A percentile compares a stretch with the other conserved stretches of the same genome.
Conservation (phyloP, 1,284 basidiomycete genomes). For the Trametes polyzona region DNA sequence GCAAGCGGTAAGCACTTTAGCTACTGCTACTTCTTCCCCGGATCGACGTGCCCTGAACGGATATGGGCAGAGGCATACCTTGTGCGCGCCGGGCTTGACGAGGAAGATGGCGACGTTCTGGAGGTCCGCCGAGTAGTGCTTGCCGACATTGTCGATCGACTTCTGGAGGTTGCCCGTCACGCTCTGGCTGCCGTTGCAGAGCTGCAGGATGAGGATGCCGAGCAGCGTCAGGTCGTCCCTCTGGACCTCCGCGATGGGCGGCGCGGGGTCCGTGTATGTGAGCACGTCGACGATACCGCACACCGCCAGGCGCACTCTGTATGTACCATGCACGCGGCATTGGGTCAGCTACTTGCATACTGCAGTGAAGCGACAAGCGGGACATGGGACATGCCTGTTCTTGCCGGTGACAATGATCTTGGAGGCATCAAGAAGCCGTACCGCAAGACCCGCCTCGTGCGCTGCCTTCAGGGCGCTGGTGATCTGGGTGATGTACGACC, state of each 20-base stretch:
- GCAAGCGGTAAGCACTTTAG: constrained; percentile 17
- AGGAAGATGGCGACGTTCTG: constrained; percentile 83
- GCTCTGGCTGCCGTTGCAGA: constrained; percentile 72
- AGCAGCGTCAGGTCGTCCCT: constrained; percentile 91
- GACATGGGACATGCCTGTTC: constrained; percentile 73
- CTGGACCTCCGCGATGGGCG: constrained; percentile 66
- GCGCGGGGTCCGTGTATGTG: constrained; percentile 64
- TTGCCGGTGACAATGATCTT: constrained; percentile 91
- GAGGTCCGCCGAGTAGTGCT: constrained; percentile 82
- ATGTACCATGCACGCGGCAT: neutral
- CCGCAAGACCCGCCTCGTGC: constrained; percentile 83
- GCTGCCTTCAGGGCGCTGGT: constrained; percentile 86
- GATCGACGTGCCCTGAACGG: too few species aligned
- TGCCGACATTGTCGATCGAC: constrained; percentile 77
- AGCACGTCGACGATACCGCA: constrained; percentile 88
- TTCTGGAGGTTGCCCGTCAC: constrained; percentile 73
- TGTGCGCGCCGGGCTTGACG: constrained; percentile 71
- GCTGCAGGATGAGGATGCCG: constrained; percentile 82
- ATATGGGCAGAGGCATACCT: constrained; percentile 43
- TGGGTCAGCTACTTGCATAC: neutral
- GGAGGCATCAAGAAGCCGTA: constrained; percentile 84
- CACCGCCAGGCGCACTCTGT: constrained; percentile 74
- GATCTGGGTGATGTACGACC: constrained; percentile 95
- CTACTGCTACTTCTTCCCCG: too few species aligned
- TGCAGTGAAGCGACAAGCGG: neutral